Base-by-base conservation (phyloP, 345 rosid species). In the Bruguiera parviflora region DNA sequence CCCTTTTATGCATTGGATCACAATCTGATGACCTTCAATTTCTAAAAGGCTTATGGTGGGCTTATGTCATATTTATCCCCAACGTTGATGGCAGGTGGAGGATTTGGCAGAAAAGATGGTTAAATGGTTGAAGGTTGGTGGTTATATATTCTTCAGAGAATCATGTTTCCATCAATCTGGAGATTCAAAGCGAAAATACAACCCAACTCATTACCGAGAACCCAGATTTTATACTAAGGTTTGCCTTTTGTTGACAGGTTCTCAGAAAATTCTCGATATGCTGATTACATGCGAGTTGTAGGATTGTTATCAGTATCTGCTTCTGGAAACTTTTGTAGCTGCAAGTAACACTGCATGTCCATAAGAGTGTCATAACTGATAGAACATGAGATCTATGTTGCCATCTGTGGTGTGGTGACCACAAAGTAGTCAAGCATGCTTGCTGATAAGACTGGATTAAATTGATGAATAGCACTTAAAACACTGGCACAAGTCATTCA, bases 161-260 rank as follows among this genome's bases (percentile, higher is more conserved):
- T 89, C 98, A 64, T 95, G 99, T 77, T 90, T 95, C 75, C 94
- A 92, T 80, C 98, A 84, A 79, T 95, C 99, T 64, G 98, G 97
- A 71, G 99, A 92, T 79, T 78, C 81, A 70, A 90, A 87, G 78
- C 77, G 96, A 37, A 95, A 90, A 78, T 59, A 67, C 69, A 90
- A 90, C 76, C 99, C 98, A 58, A 86, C 99, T 61, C 99, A 90
- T 81, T 95, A 95, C 79, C 93, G 97, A 33, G 99, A 95, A 72
- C 99, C 99, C 64, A 85, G 91, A 70, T 95, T 82, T 84, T 95
- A 95, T 75, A 84, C 99, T 16, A 86, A 92, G 97, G 99, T 90
- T 58, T 28, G 71, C 63, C n/a, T 55, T 63, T 39, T 64, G 52
- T 55, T 43, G 35, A 57, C 57, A 61, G 51, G 65, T 68, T 7